phyloP scores from a whole-genome alignment of 495 filamentous ascomycete species.

The Neurospora terricola region DNA sequence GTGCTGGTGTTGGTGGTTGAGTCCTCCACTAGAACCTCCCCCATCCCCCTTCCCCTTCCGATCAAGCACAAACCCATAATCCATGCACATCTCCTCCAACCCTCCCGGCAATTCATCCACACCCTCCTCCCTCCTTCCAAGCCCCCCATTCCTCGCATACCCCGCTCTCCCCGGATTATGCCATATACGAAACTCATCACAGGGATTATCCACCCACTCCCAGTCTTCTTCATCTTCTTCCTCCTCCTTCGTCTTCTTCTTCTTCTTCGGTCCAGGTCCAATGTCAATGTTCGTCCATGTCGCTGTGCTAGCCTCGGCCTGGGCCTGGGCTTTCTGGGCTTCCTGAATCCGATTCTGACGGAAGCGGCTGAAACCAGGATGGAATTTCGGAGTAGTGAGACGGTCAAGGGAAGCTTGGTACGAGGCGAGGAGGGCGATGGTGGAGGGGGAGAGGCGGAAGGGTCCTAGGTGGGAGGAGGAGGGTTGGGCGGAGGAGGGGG shows the following conservation, averaged over 20 bases:
- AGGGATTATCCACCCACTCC: neutral
- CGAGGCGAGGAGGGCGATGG: neutral
- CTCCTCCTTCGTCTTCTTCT: neutral
- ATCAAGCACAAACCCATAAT: neutral
- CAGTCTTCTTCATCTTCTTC: neutral
- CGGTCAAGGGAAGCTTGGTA: neutral
- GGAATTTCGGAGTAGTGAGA: neutral
- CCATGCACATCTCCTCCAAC: neutral
- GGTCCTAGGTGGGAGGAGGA: neutral
- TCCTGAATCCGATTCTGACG: neutral
- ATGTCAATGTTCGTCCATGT: neutral
- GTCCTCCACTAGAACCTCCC: neutral
- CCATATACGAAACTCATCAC: neutral
- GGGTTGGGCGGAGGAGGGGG: neutral
- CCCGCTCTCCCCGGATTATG: neutral
- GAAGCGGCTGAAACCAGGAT: neutral
- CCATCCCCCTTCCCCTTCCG: neutral
- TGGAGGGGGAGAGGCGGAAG: neutral
- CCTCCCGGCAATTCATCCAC: neutral
- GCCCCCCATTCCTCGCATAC: neutral
- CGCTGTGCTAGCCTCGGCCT: neutral
- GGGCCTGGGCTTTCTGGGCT: neutral
- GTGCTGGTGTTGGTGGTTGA: neutral
- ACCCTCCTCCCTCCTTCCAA: neutral
- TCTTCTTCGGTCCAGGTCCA: neutral